Base-by-base conservation (phyloP, 352 stramenopile genomes). In the Pythium inflatum region DNA sequence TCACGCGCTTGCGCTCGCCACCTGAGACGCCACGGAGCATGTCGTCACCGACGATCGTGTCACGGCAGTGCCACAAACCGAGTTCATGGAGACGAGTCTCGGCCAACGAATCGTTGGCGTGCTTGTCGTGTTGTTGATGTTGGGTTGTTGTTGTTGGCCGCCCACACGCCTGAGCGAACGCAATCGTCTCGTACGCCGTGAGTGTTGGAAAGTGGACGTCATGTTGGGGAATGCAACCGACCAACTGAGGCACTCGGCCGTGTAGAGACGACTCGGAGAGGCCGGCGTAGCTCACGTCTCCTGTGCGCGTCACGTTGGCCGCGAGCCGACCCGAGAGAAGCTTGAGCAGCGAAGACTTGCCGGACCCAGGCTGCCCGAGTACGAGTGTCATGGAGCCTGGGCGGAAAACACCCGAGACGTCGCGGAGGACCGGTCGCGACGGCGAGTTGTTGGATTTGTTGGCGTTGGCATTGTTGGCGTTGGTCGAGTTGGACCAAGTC, bases 1-100 rank as follows among this genome's bases (percentile, higher is more conserved):
- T 98, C 4, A 97, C 89, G 50, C 93, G 82, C 25, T 91, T 81
- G 41, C 86, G 83, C 72, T 98, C 89, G 20, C 93, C 92, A 31
- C 57, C 57, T 1, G 57, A 64, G 5, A 64, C 57, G 24, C 57
- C 57, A 28, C 57, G 57, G 25, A 55, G 20, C 40, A 64, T 46
- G 20, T 54, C 41, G 31, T 64, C 57, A 18, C 57, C 89, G 70
- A 97, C 76, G 34, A 97, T 51, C 14, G 93, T 79, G 16, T 95
- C 80, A 13, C 74, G 69, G 14, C 97, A 87, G 33, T 78, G 34
- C 38, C 34, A 14, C n/a, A 9, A 13, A 5, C 6, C 33, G 33
- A 9, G 20, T 4, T 30, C 30, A 33, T 27, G 33, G 71, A 90
- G 16, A 75, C 67, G 36, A 43, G 36, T 43, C 16, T 43, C 36